Conservation (phyloP, 169 alveolate genomes). For the Theileria sp. region DNA sequence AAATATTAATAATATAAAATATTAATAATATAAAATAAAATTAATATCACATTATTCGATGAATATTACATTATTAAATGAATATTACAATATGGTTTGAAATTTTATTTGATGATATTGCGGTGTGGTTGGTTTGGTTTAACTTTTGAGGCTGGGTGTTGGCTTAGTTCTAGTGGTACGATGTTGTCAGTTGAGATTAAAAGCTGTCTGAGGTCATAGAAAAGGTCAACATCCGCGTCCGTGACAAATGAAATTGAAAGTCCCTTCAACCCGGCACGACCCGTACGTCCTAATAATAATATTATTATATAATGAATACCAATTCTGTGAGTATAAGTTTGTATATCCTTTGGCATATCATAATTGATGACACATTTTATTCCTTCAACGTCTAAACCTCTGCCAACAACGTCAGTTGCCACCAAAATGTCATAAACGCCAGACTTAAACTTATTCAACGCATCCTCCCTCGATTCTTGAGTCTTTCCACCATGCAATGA, state of each 20-base stretch:
- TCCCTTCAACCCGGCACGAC: constrained; percentile 98
- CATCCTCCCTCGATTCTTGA: constrained; percentile 90
- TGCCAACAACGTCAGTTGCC: constrained; percentile 97
- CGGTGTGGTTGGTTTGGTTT: constrained; percentile 71
- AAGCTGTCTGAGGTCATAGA: constrained; percentile 88
- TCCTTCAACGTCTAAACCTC: constrained; percentile 96
- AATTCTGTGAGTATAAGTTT: constrained; percentile 93
- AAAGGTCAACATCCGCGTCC: constrained; percentile 86
- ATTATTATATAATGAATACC: constrained; percentile 42
- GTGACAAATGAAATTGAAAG: constrained; percentile 92
- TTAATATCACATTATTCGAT: no score
- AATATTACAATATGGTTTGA: neutral
- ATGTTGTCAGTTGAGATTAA: constrained; percentile 84
- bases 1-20: no score
- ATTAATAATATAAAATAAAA: no score
- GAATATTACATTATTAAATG: neutral
- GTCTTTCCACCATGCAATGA: constrained; percentile 92
- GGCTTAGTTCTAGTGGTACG: constrained; percentile 88
- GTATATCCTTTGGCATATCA: constrained; percentile 96
- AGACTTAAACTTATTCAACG: constrained; percentile 85
- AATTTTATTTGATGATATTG: neutral
- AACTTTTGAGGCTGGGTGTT: constrained; percentile 84
- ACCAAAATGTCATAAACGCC: constrained; percentile 91
- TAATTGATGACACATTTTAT: constrained; percentile 94
- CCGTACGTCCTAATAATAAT: constrained; percentile 91